A percentile compares a stretch with the other conserved stretches of the same genome.
These are phyloP conservation scores for Epichloe sylvatica DNA, from an alignment of 2,329 filamentous ascomycete genomes.

Conservation along the genomic window DNA sequence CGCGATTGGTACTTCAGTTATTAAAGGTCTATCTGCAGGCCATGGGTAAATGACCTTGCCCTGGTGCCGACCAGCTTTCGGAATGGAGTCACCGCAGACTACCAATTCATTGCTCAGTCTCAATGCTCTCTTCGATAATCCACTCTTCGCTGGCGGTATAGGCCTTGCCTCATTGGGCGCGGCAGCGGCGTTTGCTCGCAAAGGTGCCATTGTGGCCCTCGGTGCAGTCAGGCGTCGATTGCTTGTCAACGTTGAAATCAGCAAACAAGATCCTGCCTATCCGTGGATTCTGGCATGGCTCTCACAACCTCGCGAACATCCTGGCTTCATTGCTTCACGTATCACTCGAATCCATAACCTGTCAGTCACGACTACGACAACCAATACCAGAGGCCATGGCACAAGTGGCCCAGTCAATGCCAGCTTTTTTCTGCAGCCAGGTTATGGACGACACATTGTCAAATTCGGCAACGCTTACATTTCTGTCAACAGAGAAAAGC, in stretches of 20 bases:
- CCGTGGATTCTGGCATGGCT: constrained; percentile 93
- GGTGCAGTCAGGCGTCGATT: constrained; percentile 67
- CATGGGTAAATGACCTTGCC: neutral
- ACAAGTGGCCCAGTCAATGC: constrained; percentile 55
- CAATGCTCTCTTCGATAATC: constrained; percentile 49
- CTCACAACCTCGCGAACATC: constrained; percentile 58
- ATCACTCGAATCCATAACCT: constrained; percentile 48
- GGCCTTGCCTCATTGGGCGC: constrained; percentile 84
- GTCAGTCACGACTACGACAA: constrained; percentile 42
- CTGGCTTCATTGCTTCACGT: constrained; percentile 43
- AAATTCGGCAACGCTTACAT: constrained; percentile 81
- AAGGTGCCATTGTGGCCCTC: constrained; percentile 58
- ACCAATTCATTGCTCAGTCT: constrained; percentile 29
- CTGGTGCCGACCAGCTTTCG: constrained; percentile 4
- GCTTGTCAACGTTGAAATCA: constrained; percentile 91
- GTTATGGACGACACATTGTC: constrained; percentile 77
- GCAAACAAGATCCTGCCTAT: constrained; percentile 84
- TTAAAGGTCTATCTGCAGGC: too few species aligned
- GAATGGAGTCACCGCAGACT: constrained; percentile 19
- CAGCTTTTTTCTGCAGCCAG: constrained; percentile 78
- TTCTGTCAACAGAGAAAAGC: constrained; percentile 72
- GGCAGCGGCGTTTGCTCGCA: constrained; percentile 65
- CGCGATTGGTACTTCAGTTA: too few species aligned
- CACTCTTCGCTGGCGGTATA: constrained; percentile 59
- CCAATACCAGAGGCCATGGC: constrained; percentile 44